phyloP scores from a whole-genome alignment of 23 red algal species.

The Agarophyton chilense region DNA sequence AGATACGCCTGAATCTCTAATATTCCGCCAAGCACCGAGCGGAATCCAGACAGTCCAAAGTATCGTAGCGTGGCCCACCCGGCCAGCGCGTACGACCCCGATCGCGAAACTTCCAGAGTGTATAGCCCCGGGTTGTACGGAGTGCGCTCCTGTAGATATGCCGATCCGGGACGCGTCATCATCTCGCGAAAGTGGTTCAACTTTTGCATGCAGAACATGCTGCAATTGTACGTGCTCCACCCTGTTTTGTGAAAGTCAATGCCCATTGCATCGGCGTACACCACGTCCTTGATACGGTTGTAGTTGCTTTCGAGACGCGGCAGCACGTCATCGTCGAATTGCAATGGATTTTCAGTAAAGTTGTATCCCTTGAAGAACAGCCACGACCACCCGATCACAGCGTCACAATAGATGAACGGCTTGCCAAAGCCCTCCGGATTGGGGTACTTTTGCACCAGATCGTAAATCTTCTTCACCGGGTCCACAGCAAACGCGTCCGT shows the following conservation, averaged over 20 bases:
- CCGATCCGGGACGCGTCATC: constrained; percentile 35
- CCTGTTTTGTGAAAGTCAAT: constrained; percentile 74
- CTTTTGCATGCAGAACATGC: constrained; percentile 27
- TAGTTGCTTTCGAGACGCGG: constrained; percentile 20
- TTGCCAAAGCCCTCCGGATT: constrained; percentile 15
- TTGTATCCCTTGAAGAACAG: constrained; percentile 49
- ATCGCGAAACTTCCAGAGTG: constrained; percentile 55
- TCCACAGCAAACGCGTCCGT: constrained; percentile 61
- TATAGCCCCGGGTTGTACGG: constrained; percentile 65
- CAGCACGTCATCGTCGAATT: constrained; percentile 9
- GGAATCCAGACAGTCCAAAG: constrained; percentile 57
- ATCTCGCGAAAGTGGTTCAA: constrained; percentile 32
- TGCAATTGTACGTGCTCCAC: constrained; percentile 56
- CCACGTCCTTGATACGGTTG: constrained; percentile 19
- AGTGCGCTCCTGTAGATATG: constrained; percentile 49
- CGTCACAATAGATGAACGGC: constrained; percentile 55
- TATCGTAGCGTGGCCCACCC: constrained; percentile 57
- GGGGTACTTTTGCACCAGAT: constrained; percentile 56
- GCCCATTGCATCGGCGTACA: constrained; percentile 36
- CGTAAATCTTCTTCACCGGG: constrained; percentile 50
- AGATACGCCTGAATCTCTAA: constrained; percentile 27
- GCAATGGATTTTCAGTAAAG: constrained; percentile 34
- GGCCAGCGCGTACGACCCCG: constrained; percentile 36
- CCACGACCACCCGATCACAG: constrained; percentile 54
- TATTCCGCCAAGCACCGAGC: constrained; percentile 42